phyloP scores from a whole-genome alignment of 768 basidiomycete species.

The Leucosporidium creatinivorum region DNA sequence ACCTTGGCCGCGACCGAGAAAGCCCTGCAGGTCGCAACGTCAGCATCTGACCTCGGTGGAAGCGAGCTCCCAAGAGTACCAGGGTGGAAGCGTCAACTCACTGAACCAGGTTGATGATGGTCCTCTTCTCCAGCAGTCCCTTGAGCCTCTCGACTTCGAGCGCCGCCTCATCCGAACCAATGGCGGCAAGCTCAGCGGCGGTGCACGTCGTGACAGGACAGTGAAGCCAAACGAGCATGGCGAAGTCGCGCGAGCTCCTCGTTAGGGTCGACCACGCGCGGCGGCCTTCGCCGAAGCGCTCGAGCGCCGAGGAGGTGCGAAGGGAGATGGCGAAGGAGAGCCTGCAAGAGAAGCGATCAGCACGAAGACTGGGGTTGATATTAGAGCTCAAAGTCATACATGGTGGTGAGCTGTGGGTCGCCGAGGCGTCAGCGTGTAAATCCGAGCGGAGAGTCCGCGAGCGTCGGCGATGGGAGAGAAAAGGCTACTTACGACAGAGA shows the following conservation, averaged over 20 bases:
- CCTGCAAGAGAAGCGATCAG: too few species aligned
- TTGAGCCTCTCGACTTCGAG: conserved; percentile 37
- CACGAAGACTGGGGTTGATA: too few species aligned
- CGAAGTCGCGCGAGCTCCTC: conserved; percentile 54
- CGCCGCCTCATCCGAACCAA: conserved; percentile 41
- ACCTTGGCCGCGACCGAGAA: conserved; percentile 16
- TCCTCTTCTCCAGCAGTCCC: conserved; percentile 63
- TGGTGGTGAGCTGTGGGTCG: too few species aligned
- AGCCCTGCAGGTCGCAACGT: background rate
- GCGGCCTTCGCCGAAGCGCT: conserved; percentile 46
- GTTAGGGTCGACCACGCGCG: conserved; percentile 63
- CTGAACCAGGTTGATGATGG: conserved; percentile 48
- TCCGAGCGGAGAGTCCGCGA: too few species aligned
- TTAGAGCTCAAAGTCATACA: too few species aligned
- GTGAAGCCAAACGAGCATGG: conserved; percentile 50
- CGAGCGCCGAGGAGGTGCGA: conserved; percentile 21
- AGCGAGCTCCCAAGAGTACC: too few species aligned
- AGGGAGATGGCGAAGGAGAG: conserved; percentile 23
- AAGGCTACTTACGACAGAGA: too few species aligned
- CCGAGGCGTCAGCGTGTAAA: too few species aligned
- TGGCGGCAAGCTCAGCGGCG: conserved; percentile 42
- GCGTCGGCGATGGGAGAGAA: too few species aligned
- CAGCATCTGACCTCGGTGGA: too few species aligned
- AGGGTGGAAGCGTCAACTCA: too few species aligned
- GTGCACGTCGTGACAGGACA: conserved; percentile 10